Evolutionary conservation across 208 protist species (phyloP), one percentile per base, ranked within the genome.

Genomic region (Strigomonas culicis): DNA sequence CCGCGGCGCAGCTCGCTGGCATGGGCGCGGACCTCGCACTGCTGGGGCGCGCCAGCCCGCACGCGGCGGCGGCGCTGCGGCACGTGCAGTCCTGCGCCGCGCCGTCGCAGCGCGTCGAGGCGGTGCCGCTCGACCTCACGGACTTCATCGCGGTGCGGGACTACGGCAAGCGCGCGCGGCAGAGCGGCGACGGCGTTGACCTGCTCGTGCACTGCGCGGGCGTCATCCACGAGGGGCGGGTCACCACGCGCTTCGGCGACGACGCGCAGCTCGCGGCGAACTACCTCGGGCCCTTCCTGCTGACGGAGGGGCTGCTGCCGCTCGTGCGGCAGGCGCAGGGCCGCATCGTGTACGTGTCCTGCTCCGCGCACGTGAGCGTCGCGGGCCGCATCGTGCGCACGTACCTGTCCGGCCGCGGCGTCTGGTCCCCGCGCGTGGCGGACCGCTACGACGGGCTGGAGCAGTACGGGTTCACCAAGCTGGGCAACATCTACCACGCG

Each of bases 381-480:
- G 76, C 79, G 59, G 75, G 78, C n/a, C 73, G 82, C 52, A 75
- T 80, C 6, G 80, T 86, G 11, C 28, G 62, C 1, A 89, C 78
- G 4, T 90, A 92, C 62, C 68, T 92, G 30, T 82, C 74, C n/a
- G 84, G 88, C 0, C 79, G 83, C 39, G 82, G 82, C 2, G 71
- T 90, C 59, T 90, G 84, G 83, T 79, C 80, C 3, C 74, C 72
- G 19, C 73, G 77, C 11, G 79, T 88, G 30, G 75, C 75, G 2
- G 59, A 82, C 60, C 69, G 78, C 68, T 92, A 88, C 69, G 80
- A 94, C 51, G 84, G 76, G 6, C 60, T 90, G 8, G 84, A 94
- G 75, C 88, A 92, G 80, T 92, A 92, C 66, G 88, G 83, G 22
- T 84, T 94, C 62, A 90, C 88, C 49, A 91, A 94, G 72, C 82